A percentile compares a stretch with the other conserved stretches of the same genome.
Conservation (phyloP, 2,329 filamentous ascomycete genomes). For the Ilyonectria robusta region DNA sequence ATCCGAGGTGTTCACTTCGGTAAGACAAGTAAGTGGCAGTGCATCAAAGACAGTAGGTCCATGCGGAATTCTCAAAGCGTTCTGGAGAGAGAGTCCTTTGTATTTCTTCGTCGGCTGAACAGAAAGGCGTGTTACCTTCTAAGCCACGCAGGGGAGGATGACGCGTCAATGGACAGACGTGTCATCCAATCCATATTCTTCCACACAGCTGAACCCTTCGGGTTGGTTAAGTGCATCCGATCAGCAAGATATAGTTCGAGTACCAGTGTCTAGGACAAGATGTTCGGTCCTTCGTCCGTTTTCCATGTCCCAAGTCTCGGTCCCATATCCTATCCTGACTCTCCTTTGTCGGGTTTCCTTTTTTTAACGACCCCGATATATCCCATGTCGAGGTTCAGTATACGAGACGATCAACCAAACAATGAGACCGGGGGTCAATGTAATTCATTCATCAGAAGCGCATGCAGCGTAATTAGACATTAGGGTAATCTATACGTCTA, state of each 20-base stretch:
- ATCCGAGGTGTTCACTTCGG: not conserved
- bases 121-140: not conserved
- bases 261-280: not conserved
- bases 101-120: not conserved
- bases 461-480: slow-evolving; percentile 26
- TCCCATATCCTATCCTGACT: not conserved
- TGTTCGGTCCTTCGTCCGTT: not conserved
- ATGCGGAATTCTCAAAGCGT: not conserved
- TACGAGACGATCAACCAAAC: too few relatives aligned
- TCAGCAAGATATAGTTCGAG: not conserved
- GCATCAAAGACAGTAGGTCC: not conserved
- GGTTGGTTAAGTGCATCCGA: not conserved
- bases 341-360: not conserved
- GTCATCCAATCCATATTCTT: not conserved
- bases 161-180: not conserved
- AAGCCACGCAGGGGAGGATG: not conserved
- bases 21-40: too few relatives aligned
- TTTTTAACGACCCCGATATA: too few relatives aligned
- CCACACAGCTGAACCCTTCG: not conserved
- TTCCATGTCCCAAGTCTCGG: not conserved
- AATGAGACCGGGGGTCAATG: not conserved
- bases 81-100: not conserved
- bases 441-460: not conserved
- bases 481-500: slow-evolving; percentile 20
- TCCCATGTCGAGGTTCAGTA: too few relatives aligned